Evolutionary conservation across 768 basidiomycete species (phyloP), one percentile per base, ranked within the genome.

Genomic region (Phaffia australis): DNA sequence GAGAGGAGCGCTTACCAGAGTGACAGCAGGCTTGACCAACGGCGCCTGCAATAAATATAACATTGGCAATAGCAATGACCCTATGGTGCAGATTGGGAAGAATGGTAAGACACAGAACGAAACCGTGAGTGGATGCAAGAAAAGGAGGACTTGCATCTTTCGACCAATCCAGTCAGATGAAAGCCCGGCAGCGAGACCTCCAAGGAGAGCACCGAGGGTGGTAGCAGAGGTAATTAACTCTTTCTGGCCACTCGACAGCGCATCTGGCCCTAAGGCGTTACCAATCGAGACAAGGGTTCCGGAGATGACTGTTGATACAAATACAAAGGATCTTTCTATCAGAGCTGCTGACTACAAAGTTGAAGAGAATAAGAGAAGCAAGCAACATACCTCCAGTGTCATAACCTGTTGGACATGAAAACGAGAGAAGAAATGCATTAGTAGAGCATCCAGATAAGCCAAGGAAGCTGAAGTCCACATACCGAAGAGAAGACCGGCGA

Each of bases 201-300:
- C 88, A 1, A 89, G 66, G 5, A 89, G 79, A 0, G 88, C 88
- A 15, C 86, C 87, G 30, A 88, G 79, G 0, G 87, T 89, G 0
- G 87, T 88, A 0, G 87, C 78, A 7, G 86, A 86, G 0, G 87
- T 88, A 73, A 89, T 87, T 46, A 88, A 80, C 80, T 89, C 88
- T 85, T 87, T 86, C 74, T 88, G 84, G 47, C 80, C 79, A 69
- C 83, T 79, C 1, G 84, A 83, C 25, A 88, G 77, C 15, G 73
- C 74, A 14, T 77, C 73, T 8, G 84, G 81, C 3, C 85, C 85
- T 50, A 89, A 78, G 71, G 87, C 86, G 5, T 79, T 77, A 0
- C 83, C 81, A 64, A 89, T 87, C 14, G 82, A 84, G 27, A 88
- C 85, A 46, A 89, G 79, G n/a, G 87, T 85, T 30, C 87, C 87